Conservation (phyloP, 2,329 filamentous ascomycete genomes). For the Aspergillus pseudonomiae region DNA sequence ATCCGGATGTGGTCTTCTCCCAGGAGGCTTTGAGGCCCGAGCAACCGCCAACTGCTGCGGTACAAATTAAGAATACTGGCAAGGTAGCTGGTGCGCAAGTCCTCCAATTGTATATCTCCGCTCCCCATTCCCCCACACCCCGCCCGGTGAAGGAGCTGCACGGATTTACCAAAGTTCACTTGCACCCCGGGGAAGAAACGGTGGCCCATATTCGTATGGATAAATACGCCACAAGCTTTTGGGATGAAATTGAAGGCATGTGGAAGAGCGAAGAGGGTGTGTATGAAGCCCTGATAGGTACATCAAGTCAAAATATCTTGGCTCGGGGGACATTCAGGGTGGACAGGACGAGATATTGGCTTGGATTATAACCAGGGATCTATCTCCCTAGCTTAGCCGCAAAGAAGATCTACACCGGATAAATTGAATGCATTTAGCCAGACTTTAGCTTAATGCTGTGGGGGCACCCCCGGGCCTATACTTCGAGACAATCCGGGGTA, state of each 20-base stretch:
- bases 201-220: conserved; percentile 36
- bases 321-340: conserved; percentile 24
- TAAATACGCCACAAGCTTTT: conserved; percentile 44
- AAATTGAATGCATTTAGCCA: not conserved
- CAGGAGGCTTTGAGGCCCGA: conserved; percentile 38
- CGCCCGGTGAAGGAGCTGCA: conserved; percentile 50
- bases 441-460: not conserved
- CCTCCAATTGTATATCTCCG: conserved; percentile 51
- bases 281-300: conserved; percentile 44
- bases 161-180: conserved; percentile 48
- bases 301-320: conserved; percentile 28
- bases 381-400: not conserved
- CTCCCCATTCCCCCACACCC: conserved; percentile 28
- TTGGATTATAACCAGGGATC: conserved; percentile 19
- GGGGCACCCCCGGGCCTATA: not conserved
- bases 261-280: conserved; percentile 44
- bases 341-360: conserved; percentile 26
- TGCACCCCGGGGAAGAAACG: conserved; percentile 41
- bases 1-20: conserved; percentile 36
- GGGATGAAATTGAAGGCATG: conserved; percentile 44
- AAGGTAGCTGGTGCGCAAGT: conserved; percentile 54
- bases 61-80: conserved; percentile 55
- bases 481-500: not conserved
- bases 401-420: not conserved
- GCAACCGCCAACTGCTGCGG: conserved; percentile 48